Percentiles rank a stretch among this genome's conserved stretches.
These are phyloP conservation scores for Hypholoma sublateritium DNA, from an alignment of 768 basidiomycete genomes.

Conservation along the genomic window DNA sequence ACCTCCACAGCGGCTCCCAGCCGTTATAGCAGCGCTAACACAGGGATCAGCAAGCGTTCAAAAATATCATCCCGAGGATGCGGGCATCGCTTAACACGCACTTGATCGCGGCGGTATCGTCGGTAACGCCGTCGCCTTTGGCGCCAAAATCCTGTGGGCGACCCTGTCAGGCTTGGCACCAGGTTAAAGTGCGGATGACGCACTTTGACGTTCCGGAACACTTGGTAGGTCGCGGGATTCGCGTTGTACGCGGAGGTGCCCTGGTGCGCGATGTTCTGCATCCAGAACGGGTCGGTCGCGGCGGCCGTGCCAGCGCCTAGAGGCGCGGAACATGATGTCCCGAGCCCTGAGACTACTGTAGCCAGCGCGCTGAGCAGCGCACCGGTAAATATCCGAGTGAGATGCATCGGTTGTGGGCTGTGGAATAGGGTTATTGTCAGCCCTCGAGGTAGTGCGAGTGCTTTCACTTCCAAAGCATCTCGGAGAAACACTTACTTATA, in stretches of 20 bases:
- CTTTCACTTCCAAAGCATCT: not conserved
- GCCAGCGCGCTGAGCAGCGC: slow-evolving; percentile 3
- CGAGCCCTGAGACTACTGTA: slow-evolving; percentile 7
- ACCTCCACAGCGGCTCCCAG: slow-evolving; percentile 60
- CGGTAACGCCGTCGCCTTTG: slow-evolving; percentile 61
- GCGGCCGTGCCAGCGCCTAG: slow-evolving; percentile 13
- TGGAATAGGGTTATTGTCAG: too few species aligned
- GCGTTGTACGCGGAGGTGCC: slow-evolving; percentile 70
- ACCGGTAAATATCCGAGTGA: slow-evolving; percentile 4
- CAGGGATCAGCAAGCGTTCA: not conserved
- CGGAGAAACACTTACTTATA: not conserved
- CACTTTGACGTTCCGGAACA: slow-evolving; percentile 78
- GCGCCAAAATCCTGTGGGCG: slow-evolving; percentile 36
- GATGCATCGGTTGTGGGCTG: not conserved
- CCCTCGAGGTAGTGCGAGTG: too few species aligned
- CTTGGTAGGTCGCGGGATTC: slow-evolving; percentile 57
- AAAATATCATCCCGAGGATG: not conserved
- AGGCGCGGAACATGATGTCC: slow-evolving; percentile 12
- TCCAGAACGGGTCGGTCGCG: slow-evolving; percentile 59
- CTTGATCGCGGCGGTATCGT: slow-evolving; percentile 81
- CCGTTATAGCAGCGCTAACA: slow-evolving; percentile 60
- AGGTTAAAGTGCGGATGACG: too few species aligned
- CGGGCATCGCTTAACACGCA: slow-evolving; percentile 16
- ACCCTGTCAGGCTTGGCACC: too few species aligned
- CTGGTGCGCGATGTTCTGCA: slow-evolving; percentile 71